Conservation (phyloP, 1,284 basidiomycete genomes). For the Cronartium quercuum region DNA sequence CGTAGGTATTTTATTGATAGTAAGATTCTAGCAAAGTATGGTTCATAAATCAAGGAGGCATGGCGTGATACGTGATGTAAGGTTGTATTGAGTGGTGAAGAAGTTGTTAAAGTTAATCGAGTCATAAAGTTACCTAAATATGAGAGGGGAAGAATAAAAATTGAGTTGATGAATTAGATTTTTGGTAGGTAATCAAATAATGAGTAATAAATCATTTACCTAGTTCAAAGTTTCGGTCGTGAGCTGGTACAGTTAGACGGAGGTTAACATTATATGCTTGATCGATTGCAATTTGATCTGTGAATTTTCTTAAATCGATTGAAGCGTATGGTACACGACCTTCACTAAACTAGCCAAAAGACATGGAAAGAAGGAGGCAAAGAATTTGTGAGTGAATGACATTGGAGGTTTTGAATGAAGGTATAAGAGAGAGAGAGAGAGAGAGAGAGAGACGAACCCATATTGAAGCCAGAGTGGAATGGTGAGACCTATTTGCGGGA, state of each 20-base stretch:
- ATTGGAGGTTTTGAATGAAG: neutral
- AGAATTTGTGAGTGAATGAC: neutral
- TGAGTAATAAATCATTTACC: neutral
- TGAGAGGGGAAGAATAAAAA: neutral
- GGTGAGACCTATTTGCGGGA: constrained; percentile 25
- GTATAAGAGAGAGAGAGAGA: neutral
- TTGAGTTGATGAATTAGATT: neutral
- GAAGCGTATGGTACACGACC: constrained; percentile 14
- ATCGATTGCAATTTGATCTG: constrained; percentile 18
- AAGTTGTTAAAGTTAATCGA: constrained; percentile 1
- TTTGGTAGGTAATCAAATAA: neutral
- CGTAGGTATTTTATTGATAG: constrained; percentile 27
- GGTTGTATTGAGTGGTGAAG: constrained; percentile 16
- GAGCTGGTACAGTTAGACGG: constrained; percentile 22
- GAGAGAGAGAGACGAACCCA: constrained; percentile 5
- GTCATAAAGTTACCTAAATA: constrained; percentile 34
- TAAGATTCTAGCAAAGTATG: constrained; percentile 12
- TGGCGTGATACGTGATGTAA: constrained; percentile 25
- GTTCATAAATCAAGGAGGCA: constrained; percentile 25
- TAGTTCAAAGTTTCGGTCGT: constrained; percentile 28
- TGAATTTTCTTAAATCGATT: constrained; percentile 1
- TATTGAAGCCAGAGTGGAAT: constrained; percentile 33
- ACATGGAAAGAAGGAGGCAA: neutral
- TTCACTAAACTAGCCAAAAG: constrained; percentile 14
- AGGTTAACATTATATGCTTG: constrained; percentile 35